Evolutionary conservation across 1,139 yeast species (phyloP).

Genomic region (Candida frijolesensis): DNA sequence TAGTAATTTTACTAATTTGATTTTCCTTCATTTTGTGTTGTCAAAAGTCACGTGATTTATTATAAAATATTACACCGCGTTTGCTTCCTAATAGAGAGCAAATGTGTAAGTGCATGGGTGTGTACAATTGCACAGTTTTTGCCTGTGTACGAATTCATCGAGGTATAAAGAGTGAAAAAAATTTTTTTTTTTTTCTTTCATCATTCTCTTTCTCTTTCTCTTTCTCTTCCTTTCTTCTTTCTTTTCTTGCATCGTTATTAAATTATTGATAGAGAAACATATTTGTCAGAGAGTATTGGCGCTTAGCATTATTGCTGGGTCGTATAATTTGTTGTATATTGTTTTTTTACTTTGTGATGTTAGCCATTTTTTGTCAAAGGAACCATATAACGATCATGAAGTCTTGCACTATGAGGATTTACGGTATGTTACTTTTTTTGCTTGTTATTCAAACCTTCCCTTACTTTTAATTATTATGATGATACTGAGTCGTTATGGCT

Average conservation of each 20-base stretch:
- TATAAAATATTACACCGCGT: background rate
- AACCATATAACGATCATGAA: too few relatives aligned
- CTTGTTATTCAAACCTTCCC: background rate
- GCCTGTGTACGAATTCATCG: background rate
- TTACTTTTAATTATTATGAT: constrained; percentile 23
- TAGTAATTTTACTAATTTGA: background rate
- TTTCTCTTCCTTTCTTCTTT: constrained; percentile 4
- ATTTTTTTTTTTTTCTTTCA: constrained; percentile 6
- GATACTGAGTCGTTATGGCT: constrained; percentile 49
- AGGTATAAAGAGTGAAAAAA: background rate
- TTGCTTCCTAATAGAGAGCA: too few relatives aligned
- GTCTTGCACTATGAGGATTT: too few relatives aligned
- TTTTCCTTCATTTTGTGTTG: background rate
- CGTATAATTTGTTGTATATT: too few relatives aligned
- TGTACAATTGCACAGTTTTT: background rate
- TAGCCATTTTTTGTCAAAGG: too few relatives aligned
- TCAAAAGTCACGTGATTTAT: background rate
- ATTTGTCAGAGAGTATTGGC: too few relatives aligned
- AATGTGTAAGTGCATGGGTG: too few relatives aligned
- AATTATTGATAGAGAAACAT: too few relatives aligned
- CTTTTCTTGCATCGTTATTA: background rate
- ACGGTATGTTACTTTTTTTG: background rate
- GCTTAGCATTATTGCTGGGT: too few relatives aligned
- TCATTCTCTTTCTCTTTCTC: background rate
- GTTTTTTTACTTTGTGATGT: too few relatives aligned